phyloP scores from a whole-genome alignment of 345 rosid genomes.

The Dipteronia dyeriana region DNA sequence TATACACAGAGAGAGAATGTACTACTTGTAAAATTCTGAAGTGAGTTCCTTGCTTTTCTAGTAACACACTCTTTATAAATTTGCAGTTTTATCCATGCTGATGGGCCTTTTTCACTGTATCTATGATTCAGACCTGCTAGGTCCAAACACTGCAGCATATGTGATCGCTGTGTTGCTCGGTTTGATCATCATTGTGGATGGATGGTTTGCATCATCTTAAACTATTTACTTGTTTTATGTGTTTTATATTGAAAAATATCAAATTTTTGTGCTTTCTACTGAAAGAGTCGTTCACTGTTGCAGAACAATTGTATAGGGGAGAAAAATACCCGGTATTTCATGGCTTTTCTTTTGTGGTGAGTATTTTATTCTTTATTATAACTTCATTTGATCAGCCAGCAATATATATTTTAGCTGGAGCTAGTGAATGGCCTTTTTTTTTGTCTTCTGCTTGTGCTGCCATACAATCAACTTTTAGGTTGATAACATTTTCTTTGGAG shows the following conservation, averaged over 20 bases:
- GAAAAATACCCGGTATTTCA: constrained; percentile 77
- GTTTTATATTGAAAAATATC: not conserved
- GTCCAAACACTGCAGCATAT: constrained; percentile 94
- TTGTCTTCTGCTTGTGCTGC: not conserved
- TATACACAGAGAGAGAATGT: constrained; percentile 75
- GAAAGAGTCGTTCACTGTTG: constrained; percentile 24
- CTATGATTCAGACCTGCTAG: constrained; percentile 81
- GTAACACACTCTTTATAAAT: not conserved
- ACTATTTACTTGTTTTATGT: not conserved
- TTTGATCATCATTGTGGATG: constrained; percentile 99
- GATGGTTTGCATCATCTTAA: constrained; percentile 62
- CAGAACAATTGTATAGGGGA: constrained; percentile 98
- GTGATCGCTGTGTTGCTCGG: constrained; percentile 89
- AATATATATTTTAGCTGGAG: too few species aligned
- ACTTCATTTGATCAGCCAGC: not conserved
- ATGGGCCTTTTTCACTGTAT: constrained; percentile 19
- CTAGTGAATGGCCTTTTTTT: too few species aligned
- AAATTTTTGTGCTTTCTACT: not conserved
- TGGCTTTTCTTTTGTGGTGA: constrained; percentile 97
- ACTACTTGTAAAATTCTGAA: constrained; percentile 81
- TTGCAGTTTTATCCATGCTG: not conserved
- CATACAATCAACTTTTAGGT: not conserved
- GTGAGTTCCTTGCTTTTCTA: constrained; percentile 43
- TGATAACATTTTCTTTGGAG: not conserved
- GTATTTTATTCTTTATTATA: constrained; percentile 29